phyloP scores from a whole-genome alignment of 306 rosid genomes.

The Acacia acuminata region DNA sequence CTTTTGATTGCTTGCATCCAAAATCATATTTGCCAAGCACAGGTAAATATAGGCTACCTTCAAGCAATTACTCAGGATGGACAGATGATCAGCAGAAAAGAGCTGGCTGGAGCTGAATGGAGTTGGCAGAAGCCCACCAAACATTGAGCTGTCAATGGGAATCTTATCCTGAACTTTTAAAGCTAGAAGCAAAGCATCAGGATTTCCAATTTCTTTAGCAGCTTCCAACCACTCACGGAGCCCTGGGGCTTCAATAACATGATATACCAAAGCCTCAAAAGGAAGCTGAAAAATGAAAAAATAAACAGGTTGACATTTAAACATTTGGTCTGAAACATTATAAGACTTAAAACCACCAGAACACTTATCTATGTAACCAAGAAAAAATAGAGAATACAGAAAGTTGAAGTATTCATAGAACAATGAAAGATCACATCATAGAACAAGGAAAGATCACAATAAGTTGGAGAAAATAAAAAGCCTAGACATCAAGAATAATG shows the following conservation, averaged over 20 bases:
- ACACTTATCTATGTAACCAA: background rate
- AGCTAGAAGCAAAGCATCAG: slow-evolving; percentile 90
- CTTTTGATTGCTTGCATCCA: slow-evolving; percentile 7
- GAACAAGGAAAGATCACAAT: background rate
- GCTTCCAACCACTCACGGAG: slow-evolving; percentile 79
- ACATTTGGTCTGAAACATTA: slow-evolving; percentile 4
- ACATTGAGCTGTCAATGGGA: slow-evolving; percentile 48
- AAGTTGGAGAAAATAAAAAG: background rate
- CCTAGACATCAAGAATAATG: background rate
- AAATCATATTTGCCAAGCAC: slow-evolving; percentile 8
- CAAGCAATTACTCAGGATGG: slow-evolving; percentile 69
- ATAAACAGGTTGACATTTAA: background rate
- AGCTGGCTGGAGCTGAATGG: slow-evolving; percentile 67
- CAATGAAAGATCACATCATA: background rate
- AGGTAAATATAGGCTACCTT: slow-evolving; percentile 54
- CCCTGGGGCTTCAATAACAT: slow-evolving; percentile 79
- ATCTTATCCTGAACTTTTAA: slow-evolving; percentile 59
- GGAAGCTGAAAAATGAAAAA: slow-evolving; percentile 53
- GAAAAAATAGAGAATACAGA: background rate
- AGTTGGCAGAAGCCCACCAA: slow-evolving; percentile 67
- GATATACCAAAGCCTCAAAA: slow-evolving; percentile 51
- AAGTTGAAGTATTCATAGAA: background rate
- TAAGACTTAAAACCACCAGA: slow-evolving; percentile 4
- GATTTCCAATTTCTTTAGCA: slow-evolving; percentile 80
- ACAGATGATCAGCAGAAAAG: slow-evolving; percentile 67